A percentile compares a stretch with the other conserved stretches of the same genome.
These are phyloP conservation scores for Basipetospora chlamydospora DNA, from an alignment of 2,329 filamentous ascomycete species.

Conservation along the genomic window DNA sequence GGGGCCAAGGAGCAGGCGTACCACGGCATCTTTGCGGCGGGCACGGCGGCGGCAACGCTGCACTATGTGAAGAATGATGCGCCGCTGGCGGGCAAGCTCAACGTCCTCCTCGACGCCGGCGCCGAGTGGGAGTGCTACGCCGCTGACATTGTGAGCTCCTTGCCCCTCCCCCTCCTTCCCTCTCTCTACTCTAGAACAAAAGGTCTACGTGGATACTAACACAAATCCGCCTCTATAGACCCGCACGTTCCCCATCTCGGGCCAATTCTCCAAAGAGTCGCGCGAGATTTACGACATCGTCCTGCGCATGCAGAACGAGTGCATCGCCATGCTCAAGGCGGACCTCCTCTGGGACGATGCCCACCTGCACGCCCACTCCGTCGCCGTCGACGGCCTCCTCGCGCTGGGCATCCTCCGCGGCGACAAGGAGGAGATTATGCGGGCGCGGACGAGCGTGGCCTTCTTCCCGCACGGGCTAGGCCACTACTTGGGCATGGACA, in stretches of 20 bases:
- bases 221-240: too few species aligned
- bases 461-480: constrained; percentile 89
- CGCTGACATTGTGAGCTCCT: constrained; percentile 41
- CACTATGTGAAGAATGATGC: constrained; percentile 77
- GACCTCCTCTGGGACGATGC: constrained; percentile 71
- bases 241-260: constrained; percentile 70
- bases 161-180: background rate
- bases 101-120: constrained; percentile 75
- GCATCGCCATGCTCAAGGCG: constrained; percentile 56
- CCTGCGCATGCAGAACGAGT: constrained; percentile 71
- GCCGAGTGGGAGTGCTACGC: constrained; percentile 62
- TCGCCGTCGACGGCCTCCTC: constrained; percentile 69
- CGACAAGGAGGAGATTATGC: constrained; percentile 57
- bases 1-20: constrained; percentile 78
- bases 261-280: constrained; percentile 55
- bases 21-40: constrained; percentile 69
- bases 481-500: constrained; percentile 86
- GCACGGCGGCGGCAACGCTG: constrained; percentile 66
- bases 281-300: constrained; percentile 71
- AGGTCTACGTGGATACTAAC: too few species aligned
- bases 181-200: too few species aligned
- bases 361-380: constrained; percentile 63
- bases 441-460: constrained; percentile 65
- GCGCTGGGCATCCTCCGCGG: constrained; percentile 59
- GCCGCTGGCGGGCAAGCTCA: constrained; percentile 54